Evolutionary conservation across 73 alveolate genomes (phyloP), one percentile per base, ranked within the genome.

Genomic region (Paraurostyla sp.): DNA sequence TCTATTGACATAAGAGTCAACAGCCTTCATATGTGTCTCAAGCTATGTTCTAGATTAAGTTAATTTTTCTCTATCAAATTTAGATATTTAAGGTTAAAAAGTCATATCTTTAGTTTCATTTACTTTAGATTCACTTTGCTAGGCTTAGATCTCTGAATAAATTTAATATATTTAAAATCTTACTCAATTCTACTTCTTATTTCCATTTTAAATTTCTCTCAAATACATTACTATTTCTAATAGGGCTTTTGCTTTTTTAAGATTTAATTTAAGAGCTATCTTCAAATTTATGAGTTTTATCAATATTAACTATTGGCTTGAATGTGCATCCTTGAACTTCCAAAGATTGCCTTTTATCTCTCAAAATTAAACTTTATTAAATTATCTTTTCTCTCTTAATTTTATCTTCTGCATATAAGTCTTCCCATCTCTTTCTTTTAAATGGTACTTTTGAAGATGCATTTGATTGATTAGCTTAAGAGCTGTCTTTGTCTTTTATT

Each of bases 401-500:
- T 58, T 65, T 65, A 38, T 65, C 36, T 16, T 65, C 42, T 15
- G 35, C 56, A 38, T 65, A 30, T 18, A 65, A 35, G 1, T 38
- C 82, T 38, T 65, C 82, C 82, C 82, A 65, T 38, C 82, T 65
- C 25, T 65, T 65, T 38, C 82, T 9, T 40, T 65, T 25, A 56
- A 38, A 15, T 23, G 45, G 50, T 32, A 6, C 23, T 22, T 56
- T 15, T 56, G 23, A 22, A 22, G 23, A 15, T 15, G 71, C 22
- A 56, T 56, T 32, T 7, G 13, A 15, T 56, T 56, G 15, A 56
- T 22, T 32, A 15, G 7, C 23, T 56, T 56, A 56, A 9, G 69
- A n/a, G 30, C 13, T 54, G 30, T 54, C 15, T n/a, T 20, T 54
- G 15, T 27, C 30, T 54, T 20, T n/a, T 9, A 9, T 9, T 54